Evolutionary conservation across 2,329 filamentous ascomycete species (phyloP), one percentile per base, ranked within the genome.

Genomic region (Aspergillus piperis): DNA sequence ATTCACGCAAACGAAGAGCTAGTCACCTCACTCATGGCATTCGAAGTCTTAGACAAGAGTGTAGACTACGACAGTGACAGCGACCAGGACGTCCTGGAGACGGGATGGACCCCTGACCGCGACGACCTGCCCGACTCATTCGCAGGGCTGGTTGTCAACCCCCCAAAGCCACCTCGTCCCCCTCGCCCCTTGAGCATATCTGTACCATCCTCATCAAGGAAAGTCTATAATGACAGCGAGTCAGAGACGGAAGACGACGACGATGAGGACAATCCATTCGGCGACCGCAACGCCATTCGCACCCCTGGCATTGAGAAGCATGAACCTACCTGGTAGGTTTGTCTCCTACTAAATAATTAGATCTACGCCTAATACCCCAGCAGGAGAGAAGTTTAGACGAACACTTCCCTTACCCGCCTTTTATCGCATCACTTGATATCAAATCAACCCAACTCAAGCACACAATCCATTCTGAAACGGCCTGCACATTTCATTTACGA

Each of bases 1-100:
- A 87, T 99, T 17, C 91, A 95, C 70, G 93, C 94, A 65, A 98
- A 99, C 70, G 95, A 99, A 70, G 91, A 96, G 76, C 88, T 99
- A n/a, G 91, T 98, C 42, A 89, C 89, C 63, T 92, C 93, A 1
- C 83, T 99, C 59, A 96, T 96, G 86, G 90, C 92, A 0, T 99
- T 92, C 71, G 94, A 98, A 77, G 91, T 97, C 68, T 86, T 98
- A 64, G 94, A 99, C 73, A 82, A 81, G 66, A 81, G 78, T 52
- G 71, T 82, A 42, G 81, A 83, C 52, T 85, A 88, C 64, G 86
- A 89, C 67, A 88, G 85, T 61, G 85, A 88, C 68, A 88, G 85
- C 63, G 86, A 88, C 54, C 77, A 88, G 48, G 86, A 89, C 49
- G 64, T 73, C 15, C 60, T 74, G 7, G 68, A 71, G 10, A 68